A percentile compares a stretch with the other conserved stretches of the same genome.
Evolutionary conservation across 208 protist species (phyloP).

Genomic region (Crithidia expoeki): DNA sequence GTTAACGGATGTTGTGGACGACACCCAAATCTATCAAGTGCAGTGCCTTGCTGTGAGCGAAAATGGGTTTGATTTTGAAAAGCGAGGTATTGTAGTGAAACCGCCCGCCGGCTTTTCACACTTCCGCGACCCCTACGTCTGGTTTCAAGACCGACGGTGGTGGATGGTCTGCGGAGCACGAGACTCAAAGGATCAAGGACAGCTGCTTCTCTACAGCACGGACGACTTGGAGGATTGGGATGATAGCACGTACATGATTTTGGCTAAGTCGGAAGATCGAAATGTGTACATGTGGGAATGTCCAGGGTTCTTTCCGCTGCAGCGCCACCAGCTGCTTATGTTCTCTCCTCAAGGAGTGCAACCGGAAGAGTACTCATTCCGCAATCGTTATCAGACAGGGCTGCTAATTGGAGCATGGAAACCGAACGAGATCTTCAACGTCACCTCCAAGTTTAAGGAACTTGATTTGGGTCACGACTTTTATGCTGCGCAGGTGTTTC

Average conservation of each 20-base stretch:
- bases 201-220: conserved; percentile 69
- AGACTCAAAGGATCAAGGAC: conserved; percentile 63
- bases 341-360: conserved; percentile 49
- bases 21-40: conserved; percentile 63
- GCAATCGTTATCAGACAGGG: conserved; percentile 53
- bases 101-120: conserved; percentile 62
- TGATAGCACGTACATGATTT: conserved; percentile 58
- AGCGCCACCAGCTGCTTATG: conserved; percentile 37
- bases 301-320: conserved; percentile 47
- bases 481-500: conserved; percentile 49
- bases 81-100: conserved; percentile 72
- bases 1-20: conserved; percentile 43
- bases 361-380: conserved; percentile 33
- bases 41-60: conserved; percentile 75
- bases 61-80: conserved; percentile 69
- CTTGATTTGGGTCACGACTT: conserved; percentile 59
- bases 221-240: conserved; percentile 76
- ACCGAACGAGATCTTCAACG: conserved; percentile 41
- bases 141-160: conserved; percentile 55
- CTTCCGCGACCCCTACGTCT: conserved; percentile 59
- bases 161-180: conserved; percentile 67
- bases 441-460: conserved; percentile 40
- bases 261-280: conserved; percentile 56
- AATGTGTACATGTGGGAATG: conserved; percentile 71
- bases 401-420: conserved; percentile 49